These are phyloP conservation scores for Brassica cretica DNA, from an alignment of 345 rosid genomes.

Conservation along the genomic window DNA sequence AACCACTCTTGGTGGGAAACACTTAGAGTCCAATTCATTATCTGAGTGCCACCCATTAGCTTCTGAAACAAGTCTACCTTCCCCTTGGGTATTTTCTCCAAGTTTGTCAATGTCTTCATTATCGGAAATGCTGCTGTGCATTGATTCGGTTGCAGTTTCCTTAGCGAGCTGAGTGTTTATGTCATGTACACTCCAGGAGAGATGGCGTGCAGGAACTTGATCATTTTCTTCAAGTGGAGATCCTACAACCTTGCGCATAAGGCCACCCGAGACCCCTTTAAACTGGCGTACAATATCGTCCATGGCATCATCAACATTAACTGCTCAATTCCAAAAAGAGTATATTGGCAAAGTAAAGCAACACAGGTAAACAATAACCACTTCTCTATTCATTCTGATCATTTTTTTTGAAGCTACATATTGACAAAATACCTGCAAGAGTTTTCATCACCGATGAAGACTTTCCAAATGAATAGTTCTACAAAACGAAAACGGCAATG, in stretches of 20 bases:
- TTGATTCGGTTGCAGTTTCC: slow-evolving; percentile 54
- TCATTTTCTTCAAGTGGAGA: slow-evolving; percentile 52
- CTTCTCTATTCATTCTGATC: slow-evolving; percentile 1
- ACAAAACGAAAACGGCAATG: slow-evolving; percentile 37
- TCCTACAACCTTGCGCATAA: slow-evolving; percentile 75
- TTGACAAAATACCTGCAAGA: slow-evolving; percentile 67
- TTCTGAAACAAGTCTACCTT: slow-evolving; percentile 45
- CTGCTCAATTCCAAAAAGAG: slow-evolving; percentile 46
- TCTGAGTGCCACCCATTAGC: slow-evolving; percentile 80
- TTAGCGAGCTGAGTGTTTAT: slow-evolving; percentile 43
- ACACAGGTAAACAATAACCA: slow-evolving; percentile 12
- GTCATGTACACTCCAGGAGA: slow-evolving; percentile 69
- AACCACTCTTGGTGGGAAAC: slow-evolving; percentile 51
- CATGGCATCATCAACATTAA: slow-evolving; percentile 96
- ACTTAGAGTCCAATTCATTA: slow-evolving; percentile 64
- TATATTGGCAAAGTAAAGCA: slow-evolving; percentile 21
- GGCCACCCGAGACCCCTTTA: slow-evolving; percentile 92
- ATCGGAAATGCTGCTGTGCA: slow-evolving; percentile 68
- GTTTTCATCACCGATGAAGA: slow-evolving; percentile 92
- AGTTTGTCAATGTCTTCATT: slow-evolving; percentile 58
- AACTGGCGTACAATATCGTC: slow-evolving; percentile 92
- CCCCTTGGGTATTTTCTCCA: slow-evolving; percentile 52
- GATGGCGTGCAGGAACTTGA: slow-evolving; percentile 48
- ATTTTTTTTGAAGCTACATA: slow-evolving; percentile 3
- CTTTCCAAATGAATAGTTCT: slow-evolving; percentile 95